Evolutionary conservation across 495 filamentous ascomycete genomes (phyloP), one percentile per base, ranked within the genome.

Genomic region (Filosporella fistucella): DNA sequence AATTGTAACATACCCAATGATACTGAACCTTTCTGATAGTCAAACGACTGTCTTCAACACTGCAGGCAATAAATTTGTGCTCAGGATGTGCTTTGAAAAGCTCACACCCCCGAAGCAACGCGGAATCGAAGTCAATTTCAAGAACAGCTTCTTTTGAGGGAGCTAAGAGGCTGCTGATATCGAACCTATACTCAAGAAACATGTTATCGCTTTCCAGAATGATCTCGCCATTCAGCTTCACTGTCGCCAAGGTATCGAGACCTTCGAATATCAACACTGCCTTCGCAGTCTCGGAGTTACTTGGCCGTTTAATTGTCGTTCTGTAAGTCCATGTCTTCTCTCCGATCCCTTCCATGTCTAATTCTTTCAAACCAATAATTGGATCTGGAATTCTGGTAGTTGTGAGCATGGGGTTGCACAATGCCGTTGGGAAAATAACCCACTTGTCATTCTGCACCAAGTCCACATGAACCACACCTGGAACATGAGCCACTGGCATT

Each of bases 301-400:
- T 63, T 28, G 52, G 67, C 4, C 66, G 67, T 11, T 63, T 39
- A 54, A 94, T 84, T n/a, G 49, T 65, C 7, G 78, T 82, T 29
- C 66, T 67, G 61, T 91, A 94, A 8, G 75, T 62, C 88, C 88
- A 88, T 29, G 71, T 64, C 48, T 75, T 72, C 42, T 86, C 78
- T 36, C 80, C 82, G 18, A 85, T 76, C 84, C 82, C 85, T 56
- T 80, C 75, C 10, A 81, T 77, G 20, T 69, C 62, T 10, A 72
- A 49, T 52, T 86, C 84, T 48, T 85, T 84, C 60, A 78, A 72
- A 16, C 70, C 74, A 18, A 78, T 58, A 52, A 77, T 83, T 13
- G 82, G 82, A 52, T 82, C 69, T 4, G 67, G 60, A 35, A 81
- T 81, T 5, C n/a, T n/a, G n/a, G n/a, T 71, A 47, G 21, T 55